A percentile compares a stretch with the other conserved stretches of the same genome.
Conservation (phyloP, 2,329 filamentous ascomycete species). For the Beauveria sp. region DNA sequence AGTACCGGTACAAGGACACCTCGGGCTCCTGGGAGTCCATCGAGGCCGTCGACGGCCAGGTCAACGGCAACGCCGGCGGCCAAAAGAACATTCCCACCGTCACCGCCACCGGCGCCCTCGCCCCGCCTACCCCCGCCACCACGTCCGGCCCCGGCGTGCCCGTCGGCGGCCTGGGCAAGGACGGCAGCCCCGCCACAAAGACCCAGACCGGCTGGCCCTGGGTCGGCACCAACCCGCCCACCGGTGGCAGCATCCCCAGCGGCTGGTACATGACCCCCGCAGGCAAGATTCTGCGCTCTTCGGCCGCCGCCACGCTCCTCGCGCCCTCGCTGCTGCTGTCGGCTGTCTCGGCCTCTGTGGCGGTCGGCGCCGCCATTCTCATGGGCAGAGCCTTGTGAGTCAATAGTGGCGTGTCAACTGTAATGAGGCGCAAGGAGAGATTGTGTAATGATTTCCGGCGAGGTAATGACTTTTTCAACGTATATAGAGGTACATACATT, state of each 20-base stretch:
- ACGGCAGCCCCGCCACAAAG: conserved; percentile 42
- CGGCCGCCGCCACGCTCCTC: conserved; percentile 27
- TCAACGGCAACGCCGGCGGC: conserved; percentile 61
- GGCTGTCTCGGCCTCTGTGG: conserved; percentile 20
- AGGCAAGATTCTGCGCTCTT: conserved; percentile 72
- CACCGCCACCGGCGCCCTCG: conserved; percentile 48
- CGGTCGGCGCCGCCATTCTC: conserved; percentile 16
- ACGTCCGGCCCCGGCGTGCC: conserved; percentile 59
- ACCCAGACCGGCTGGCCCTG: conserved; percentile 62
- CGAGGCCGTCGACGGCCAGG: conserved; percentile 64
- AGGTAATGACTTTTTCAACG: background rate
- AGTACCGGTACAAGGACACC: conserved; percentile 75
- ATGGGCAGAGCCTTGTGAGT: conserved; percentile 10
- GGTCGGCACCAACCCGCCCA: conserved; percentile 48
- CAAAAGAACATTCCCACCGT: conserved; percentile 39
- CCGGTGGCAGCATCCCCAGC: conserved; percentile 55
- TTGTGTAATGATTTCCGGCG: background rate
- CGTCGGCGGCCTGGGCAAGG: conserved; percentile 57
- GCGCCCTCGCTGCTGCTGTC: conserved; percentile 18
- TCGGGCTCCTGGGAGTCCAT: conserved; percentile 79
- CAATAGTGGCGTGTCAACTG: background rate
- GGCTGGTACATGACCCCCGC: conserved; percentile 74
- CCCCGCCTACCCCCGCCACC: conserved; percentile 51
- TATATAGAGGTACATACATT: background rate
- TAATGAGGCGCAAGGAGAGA: background rate